Evolutionary conservation across 495 filamentous ascomycete genomes (phyloP), one percentile per base, ranked within the genome.

Genomic region (Amniculicola lignicola): DNA sequence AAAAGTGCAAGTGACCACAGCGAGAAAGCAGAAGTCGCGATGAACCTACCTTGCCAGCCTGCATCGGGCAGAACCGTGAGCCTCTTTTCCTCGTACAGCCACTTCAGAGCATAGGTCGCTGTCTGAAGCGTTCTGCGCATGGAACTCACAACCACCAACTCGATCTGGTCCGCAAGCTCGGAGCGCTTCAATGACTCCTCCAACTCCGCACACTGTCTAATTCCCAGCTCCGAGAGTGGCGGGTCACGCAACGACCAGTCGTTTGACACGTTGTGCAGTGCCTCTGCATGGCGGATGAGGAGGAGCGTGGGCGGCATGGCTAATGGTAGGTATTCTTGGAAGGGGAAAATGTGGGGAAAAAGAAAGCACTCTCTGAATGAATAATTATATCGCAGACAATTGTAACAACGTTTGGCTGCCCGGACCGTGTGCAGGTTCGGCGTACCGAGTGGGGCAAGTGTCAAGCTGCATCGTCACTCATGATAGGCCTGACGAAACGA

Each of bases 51-150:
- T 62, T 77, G 74, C 74, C 74, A 77, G 22, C 72, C 71, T 1
- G 81, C 75, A 45, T 82, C 71, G 1, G 79, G 74, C 16, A 74
- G 63, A 18, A 83, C 71, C 23, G 74, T 75, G 12, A 83, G 61
- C 3, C 77, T 78, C 36, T 72, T 66, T 40, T 77, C 72, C 19
- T 65, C 55, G 40, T 81, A 70, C 33, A 84, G 67, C 69, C 74
- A 78, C 15, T 71, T 74, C 18, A 83, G 69, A 0, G 72, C 70
- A 11, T 75, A 63, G 23, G 73, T 63, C 0, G 79, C 74, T 1
- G 82, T 85, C 64, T 85, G 74, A 4, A 84, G 64, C 2, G 80
- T 82, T 12, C 82, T 70, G 12, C 74, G 65, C 77, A 84, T 78
- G 11, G 82, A 78, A 46, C 78, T 82, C 50, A 78, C 72, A 19